These are phyloP conservation scores for Daphne laureola DNA, from an alignment of 441 rosid genomes.

Conservation along the genomic window DNA sequence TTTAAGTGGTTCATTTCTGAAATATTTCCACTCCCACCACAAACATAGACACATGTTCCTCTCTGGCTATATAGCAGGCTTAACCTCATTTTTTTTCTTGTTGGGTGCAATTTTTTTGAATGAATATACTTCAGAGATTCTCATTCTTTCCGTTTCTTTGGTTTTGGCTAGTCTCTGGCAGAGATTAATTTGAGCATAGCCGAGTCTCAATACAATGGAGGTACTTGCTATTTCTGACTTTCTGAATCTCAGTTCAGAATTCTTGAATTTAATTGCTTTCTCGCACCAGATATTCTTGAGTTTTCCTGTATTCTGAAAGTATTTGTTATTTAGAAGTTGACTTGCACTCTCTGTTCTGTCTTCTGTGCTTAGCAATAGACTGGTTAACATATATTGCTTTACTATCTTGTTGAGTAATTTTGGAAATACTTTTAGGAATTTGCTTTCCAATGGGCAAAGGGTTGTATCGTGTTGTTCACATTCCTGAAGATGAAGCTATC, in stretches of 20 bases:
- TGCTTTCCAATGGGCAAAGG: conserved; percentile 99
- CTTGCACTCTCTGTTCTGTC: not conserved
- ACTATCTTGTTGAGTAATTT: conserved; percentile 15
- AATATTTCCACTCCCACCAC: too few relatives aligned
- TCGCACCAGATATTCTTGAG: not conserved
- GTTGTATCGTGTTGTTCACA: conserved; percentile 87
- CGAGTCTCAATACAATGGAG: conserved; percentile 85
- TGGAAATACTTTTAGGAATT: conserved; percentile 49
- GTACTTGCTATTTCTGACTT: conserved; percentile 28
- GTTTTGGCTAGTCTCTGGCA: conserved; percentile 62
- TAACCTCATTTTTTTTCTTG: conserved; percentile 3
- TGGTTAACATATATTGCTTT: conserved; percentile 9
- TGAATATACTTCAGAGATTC: conserved; percentile 17
- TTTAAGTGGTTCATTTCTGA: conserved; percentile 8
- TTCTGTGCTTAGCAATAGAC: conserved; percentile 2
- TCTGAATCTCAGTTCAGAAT: not conserved
- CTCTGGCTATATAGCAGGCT: too few relatives aligned
- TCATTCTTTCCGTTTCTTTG: conserved; percentile 24
- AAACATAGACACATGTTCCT: too few relatives aligned
- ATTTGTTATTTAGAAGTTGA: conserved; percentile 2
- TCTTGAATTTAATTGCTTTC: not conserved
- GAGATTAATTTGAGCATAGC: conserved; percentile 77
- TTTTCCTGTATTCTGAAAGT: too few relatives aligned
- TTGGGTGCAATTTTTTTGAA: conserved; percentile 10
- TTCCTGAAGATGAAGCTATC: conserved; percentile 97